Conservation (phyloP, 768 basidiomycete species). For the Vararia minispora region DNA sequence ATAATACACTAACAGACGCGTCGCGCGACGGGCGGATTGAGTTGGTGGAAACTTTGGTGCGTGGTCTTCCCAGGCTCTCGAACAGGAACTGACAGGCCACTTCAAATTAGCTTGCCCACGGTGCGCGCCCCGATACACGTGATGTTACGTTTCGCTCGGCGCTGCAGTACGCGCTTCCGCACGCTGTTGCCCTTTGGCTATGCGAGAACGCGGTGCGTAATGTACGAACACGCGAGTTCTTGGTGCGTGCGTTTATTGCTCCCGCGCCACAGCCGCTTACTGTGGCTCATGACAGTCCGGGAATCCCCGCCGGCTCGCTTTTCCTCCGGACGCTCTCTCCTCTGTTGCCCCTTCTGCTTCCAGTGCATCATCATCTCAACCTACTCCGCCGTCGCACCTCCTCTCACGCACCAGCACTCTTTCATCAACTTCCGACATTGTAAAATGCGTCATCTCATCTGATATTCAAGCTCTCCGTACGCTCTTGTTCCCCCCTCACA, state of each 20-base stretch:
- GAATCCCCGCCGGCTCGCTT: conserved; percentile 1
- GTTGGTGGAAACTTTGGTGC: conserved; percentile 57
- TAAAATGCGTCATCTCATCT: conserved; percentile 38
- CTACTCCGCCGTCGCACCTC: conserved; percentile 17
- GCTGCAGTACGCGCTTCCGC: conserved; percentile 53
- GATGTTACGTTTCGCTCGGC: conserved; percentile 66
- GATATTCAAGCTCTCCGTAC: conserved; percentile 42
- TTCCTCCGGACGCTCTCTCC: background rate
- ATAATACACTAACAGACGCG: conserved; percentile 40
- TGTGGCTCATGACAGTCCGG: conserved; percentile 2
- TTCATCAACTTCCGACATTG: conserved; percentile 37
- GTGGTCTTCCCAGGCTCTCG: conserved; percentile 15
- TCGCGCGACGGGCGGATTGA: conserved; percentile 60
- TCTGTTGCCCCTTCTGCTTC: conserved; percentile 14
- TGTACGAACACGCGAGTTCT: conserved; percentile 47
- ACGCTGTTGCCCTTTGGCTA: conserved; percentile 55
- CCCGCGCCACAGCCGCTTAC: background rate
- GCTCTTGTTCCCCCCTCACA: conserved; percentile 40
- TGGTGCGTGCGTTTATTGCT: conserved; percentile 28
- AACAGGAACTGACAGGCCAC: background rate
- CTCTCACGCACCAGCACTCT: conserved; percentile 32
- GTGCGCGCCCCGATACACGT: conserved; percentile 62
- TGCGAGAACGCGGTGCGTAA: conserved; percentile 58
- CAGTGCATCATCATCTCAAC: conserved; percentile 17
- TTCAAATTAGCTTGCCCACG: conserved; percentile 43